Percentiles rank a stretch among this genome's conserved stretches.
Conservation (phyloP, 148 eudicot genomes). For the Suaeda aralocaspica region DNA sequence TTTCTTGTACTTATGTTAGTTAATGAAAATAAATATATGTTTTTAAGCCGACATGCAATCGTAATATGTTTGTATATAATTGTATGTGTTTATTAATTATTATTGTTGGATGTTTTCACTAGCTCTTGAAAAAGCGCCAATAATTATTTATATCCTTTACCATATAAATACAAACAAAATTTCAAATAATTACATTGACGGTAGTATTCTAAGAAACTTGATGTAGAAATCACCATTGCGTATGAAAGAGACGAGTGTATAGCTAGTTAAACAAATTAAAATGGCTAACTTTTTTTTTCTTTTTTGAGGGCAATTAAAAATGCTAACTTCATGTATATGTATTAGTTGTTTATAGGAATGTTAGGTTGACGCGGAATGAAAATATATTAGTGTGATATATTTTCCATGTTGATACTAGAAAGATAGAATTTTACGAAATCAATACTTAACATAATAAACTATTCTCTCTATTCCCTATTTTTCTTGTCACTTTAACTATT, state of each 20-base stretch:
- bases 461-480: too few relatives aligned
- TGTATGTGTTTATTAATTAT: background rate
- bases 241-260: background rate
- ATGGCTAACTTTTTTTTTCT: too few relatives aligned
- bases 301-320: too few relatives aligned
- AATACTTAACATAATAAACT: too few relatives aligned
- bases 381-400: too few relatives aligned
- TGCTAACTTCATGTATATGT: too few relatives aligned
- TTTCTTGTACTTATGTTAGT: background rate
- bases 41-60: slow-evolving; percentile 15
- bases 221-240: background rate
- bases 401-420: too few relatives aligned
- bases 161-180: too few relatives aligned
- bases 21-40: background rate
- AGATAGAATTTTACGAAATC: too few relatives aligned
- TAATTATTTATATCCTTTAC: slow-evolving; percentile 9
- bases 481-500: too few relatives aligned
- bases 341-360: too few relatives aligned
- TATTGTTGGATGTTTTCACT: slow-evolving; percentile 8
- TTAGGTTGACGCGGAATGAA: too few relatives aligned
- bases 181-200: slow-evolving; percentile 1
- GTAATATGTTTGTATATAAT: background rate
- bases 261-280: background rate
- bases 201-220: background rate
- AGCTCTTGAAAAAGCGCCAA: slow-evolving; percentile 17